Conservation (phyloP, 75 land plant species). For the Pinus tabuliformis region DNA sequence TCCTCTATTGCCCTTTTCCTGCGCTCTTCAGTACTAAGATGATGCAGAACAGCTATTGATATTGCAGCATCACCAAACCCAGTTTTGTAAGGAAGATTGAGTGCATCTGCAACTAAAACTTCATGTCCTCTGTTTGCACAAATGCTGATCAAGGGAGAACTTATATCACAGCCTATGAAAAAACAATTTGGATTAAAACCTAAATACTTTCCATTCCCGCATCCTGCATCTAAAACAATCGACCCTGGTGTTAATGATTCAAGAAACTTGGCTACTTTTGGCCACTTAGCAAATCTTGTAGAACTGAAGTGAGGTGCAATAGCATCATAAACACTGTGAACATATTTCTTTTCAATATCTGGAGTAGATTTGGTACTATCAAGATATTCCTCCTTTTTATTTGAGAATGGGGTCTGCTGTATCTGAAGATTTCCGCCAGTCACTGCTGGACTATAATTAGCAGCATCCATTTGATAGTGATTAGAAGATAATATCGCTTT, state of each 20-base stretch:
- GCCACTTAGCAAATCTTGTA: conserved; percentile 98
- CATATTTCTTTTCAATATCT: conserved; percentile 91
- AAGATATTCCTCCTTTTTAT: background rate
- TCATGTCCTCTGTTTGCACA: conserved; percentile 85
- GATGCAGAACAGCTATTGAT: conserved; percentile 97
- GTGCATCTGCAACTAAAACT: conserved; percentile 93
- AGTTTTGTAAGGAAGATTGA: conserved; percentile 78
- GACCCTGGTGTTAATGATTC: conserved; percentile 65
- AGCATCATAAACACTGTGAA: conserved; percentile 94
- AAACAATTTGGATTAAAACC: conserved; percentile 76
- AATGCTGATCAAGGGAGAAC: conserved; percentile 69
- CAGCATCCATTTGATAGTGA: background rate
- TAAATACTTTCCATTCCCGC: conserved; percentile 98
- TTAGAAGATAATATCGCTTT: conserved; percentile 10
- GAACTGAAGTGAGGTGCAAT: conserved; percentile 98
- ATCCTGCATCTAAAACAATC: conserved; percentile 83
- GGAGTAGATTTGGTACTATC: conserved; percentile 56
- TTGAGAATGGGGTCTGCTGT: background rate
- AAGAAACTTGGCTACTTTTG: conserved; percentile 83
- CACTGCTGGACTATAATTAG: background rate
- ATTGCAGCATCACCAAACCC: conserved; percentile 89
- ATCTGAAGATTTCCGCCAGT: background rate
- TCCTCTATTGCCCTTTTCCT: conserved; percentile 85
- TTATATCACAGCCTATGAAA: conserved; percentile 92
- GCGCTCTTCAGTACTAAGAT: conserved; percentile 84